phyloP scores from a whole-genome alignment of 75 land plant genomes.

The Chamaecyparis obtusa region DNA sequence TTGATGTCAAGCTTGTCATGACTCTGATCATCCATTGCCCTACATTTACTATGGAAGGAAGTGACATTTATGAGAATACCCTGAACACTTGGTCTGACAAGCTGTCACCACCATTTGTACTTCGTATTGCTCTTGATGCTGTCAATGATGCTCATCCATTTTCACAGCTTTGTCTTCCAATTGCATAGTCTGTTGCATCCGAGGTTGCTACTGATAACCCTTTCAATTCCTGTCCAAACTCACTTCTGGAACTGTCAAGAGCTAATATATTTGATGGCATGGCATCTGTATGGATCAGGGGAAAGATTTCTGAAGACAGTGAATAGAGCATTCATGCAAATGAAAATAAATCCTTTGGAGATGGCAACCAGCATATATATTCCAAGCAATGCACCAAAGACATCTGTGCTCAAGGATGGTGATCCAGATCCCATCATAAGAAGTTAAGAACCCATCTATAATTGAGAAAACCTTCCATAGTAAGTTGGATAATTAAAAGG shows the following conservation, averaged over 20 bases:
- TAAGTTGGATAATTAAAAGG: background rate
- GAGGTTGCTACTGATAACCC: background rate
- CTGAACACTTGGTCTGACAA: background rate
- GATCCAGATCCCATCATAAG: background rate
- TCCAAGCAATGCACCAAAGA: background rate
- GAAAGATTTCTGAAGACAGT: background rate
- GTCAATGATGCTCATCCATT: background rate
- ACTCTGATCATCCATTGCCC: no score
- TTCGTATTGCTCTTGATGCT: background rate
- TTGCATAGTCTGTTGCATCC: background rate
- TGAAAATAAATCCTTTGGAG: background rate
- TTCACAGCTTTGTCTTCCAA: background rate
- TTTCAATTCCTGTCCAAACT: background rate
- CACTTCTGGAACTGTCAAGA: background rate
- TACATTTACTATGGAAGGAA: no score
- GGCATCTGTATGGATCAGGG: background rate
- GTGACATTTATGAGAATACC: background rate
- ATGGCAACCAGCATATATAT: background rate
- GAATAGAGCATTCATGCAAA: background rate
- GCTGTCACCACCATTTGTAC: background rate
- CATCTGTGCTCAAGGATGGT: background rate
- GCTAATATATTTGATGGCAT: background rate
- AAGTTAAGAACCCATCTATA: no score
- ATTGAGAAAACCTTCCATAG: background rate
- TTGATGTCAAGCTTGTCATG: no score